Evolutionary conservation across 116 monocot genomes (phyloP), one percentile per base, ranked within the genome.

Genomic region (Thalassia testudinum): DNA sequence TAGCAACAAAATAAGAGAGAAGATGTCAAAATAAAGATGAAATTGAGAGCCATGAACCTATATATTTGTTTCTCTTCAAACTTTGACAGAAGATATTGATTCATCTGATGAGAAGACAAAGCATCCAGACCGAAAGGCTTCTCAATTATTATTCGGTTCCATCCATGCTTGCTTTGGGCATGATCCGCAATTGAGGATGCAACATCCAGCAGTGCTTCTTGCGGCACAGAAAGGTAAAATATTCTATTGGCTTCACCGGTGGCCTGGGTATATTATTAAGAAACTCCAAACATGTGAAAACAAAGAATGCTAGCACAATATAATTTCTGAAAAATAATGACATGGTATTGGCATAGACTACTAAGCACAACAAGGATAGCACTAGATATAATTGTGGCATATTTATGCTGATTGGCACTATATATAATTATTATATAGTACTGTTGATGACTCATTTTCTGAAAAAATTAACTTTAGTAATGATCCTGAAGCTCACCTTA

Each of bases 91-190:
- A 91, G 70, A 68, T 49, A 73, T 16, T 71, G 64, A 56, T 76
- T 81, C 61, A 85, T 58, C 42, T 68, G 64, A 47, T 57, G 54
- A 52, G 91, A 91, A 62, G 84, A 80, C 16, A 71, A 6, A 19
- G 77, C 72, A 75, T 76, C 69, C 56, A 81, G 77, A 45, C 91
- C 91, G 78, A 85, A 91, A 11, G 91, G 91, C 45, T 91, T 91
- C 75, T 91, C 91, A 38, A 90, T 70, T 56, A 90, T 85, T 67
- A 90, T 70, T 49, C 85, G 72, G 66, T 90, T 90, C 90, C 90
- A 90, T 37, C 90, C 90, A 62, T 53, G 63, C 43, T 47, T 64
- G 14, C 69, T 72, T 38, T 90, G 85, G 16, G 81, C 77, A 67
- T 67, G 37, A 26, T 90, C 85, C 58, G 85, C 75, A 52, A 90